These are phyloP conservation scores for Elsinoe necatrix DNA, from an alignment of 2,329 filamentous ascomycete species.

Conservation along the genomic window DNA sequence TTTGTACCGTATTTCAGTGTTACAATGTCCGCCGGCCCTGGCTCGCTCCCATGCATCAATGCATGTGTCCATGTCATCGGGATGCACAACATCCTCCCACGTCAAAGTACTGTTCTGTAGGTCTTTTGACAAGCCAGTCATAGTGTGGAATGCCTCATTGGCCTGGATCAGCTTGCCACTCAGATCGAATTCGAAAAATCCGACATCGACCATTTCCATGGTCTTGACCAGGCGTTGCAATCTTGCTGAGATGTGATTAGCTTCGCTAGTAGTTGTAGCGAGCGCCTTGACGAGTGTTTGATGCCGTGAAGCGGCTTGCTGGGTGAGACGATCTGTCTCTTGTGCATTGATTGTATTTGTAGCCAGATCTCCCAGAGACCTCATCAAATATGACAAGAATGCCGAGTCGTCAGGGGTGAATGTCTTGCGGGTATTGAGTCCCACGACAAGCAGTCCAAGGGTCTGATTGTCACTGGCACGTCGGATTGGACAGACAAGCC, in stretches of 20 bases:
- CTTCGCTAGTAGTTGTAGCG: slow-evolving; percentile 8
- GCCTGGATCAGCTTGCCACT: slow-evolving; percentile 14
- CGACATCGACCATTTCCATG: slow-evolving; percentile 16
- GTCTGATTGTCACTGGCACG: slow-evolving; percentile 8
- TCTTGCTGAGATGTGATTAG: slow-evolving; percentile 10
- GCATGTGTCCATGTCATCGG: background rate
- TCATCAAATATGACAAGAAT: slow-evolving; percentile 14
- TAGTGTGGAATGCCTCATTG: slow-evolving; percentile 16
- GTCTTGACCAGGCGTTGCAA: slow-evolving; percentile 12
- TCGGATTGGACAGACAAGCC: slow-evolving; percentile 9
- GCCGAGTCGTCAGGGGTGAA: slow-evolving; percentile 14
- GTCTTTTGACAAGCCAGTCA: slow-evolving; percentile 5
- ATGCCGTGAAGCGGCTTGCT: slow-evolving; percentile 6
- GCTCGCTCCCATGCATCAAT: background rate
- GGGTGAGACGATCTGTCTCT: slow-evolving; percentile 11
- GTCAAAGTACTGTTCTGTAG: background rate
- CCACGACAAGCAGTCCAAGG: slow-evolving; percentile 15
- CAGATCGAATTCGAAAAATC: slow-evolving; percentile 17
- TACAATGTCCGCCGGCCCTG: background rate
- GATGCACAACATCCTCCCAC: slow-evolving; percentile 7
- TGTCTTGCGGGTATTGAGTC: slow-evolving; percentile 13
- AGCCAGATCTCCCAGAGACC: slow-evolving; percentile 14
- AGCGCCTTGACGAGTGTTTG: slow-evolving; percentile 11
- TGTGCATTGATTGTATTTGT: slow-evolving; percentile 15
- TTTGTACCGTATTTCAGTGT: slow-evolving; percentile 21